Percentiles rank a stretch among this genome's conserved stretches.
These are phyloP conservation scores for Stagonosporopsis tanaceti DNA, from an alignment of 2,329 filamentous ascomycete species.

Conservation along the genomic window DNA sequence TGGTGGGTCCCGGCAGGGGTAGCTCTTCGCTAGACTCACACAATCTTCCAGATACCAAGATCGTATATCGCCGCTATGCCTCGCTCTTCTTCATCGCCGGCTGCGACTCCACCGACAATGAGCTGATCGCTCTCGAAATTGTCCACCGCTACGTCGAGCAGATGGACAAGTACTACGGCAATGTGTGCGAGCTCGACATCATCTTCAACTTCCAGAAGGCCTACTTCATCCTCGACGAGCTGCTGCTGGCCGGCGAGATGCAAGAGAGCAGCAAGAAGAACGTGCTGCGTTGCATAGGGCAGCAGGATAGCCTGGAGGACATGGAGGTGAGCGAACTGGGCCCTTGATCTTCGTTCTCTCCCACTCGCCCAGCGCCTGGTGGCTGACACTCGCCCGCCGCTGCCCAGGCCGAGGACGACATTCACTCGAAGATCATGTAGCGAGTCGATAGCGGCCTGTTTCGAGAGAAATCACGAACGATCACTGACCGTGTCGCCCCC, in stretches of 20 bases:
- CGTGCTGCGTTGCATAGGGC: slow-evolving; percentile 91
- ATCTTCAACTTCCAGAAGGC: slow-evolving; percentile 99
- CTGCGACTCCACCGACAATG: slow-evolving; percentile 96
- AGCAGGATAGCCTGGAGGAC: slow-evolving; percentile 97
- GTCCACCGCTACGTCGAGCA: slow-evolving; percentile 99
- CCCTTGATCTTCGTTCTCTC: slow-evolving; percentile 17
- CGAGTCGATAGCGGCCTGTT: slow-evolving; percentile 22
- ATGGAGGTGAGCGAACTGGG: slow-evolving; percentile 84
- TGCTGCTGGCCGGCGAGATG: slow-evolving; percentile 92
- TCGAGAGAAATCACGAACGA: slow-evolving; percentile 26
- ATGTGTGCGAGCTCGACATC: slow-evolving; percentile 98
- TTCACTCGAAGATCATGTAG: slow-evolving; percentile 86
- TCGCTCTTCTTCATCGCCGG: slow-evolving; percentile 99
- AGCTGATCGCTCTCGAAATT: slow-evolving; percentile 96
- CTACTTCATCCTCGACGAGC: slow-evolving; percentile 98
- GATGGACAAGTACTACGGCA: slow-evolving; percentile 99
- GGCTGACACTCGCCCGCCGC: slow-evolving; percentile 52
- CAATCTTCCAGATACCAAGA: slow-evolving; percentile 80
- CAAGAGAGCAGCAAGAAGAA: slow-evolving; percentile 99
- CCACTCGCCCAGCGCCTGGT: slow-evolving; percentile 38
- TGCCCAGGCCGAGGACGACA: slow-evolving; percentile 82
- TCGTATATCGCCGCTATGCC: slow-evolving; percentile 97
- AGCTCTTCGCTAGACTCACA: slow-evolving; percentile 36
- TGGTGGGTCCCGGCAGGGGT: slow-evolving; percentile 26
- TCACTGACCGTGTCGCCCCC: slow-evolving; percentile 40